Conservation (phyloP, 1,139 yeast species). For the Scheffersomyces titani region DNA sequence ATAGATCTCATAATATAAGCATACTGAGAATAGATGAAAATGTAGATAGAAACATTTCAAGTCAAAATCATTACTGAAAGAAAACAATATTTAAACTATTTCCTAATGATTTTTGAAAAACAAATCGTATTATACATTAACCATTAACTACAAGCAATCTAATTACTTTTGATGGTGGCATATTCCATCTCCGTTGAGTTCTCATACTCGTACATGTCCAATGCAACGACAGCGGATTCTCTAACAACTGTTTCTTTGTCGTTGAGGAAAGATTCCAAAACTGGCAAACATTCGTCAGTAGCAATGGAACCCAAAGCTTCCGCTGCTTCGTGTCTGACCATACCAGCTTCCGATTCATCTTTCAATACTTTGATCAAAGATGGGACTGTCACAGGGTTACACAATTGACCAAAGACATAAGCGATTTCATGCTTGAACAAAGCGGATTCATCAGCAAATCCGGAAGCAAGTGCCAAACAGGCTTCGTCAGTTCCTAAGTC, state of each 20-base stretch:
- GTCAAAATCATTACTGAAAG: slow-evolving; percentile 5
- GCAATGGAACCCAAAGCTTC: slow-evolving; percentile 98
- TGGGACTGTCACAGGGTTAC: slow-evolving; percentile 92
- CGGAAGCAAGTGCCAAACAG: slow-evolving; percentile 85
- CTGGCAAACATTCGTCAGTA: slow-evolving; percentile 92
- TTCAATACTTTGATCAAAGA: slow-evolving; percentile 78
- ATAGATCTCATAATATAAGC: neutral
- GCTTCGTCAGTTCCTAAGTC: slow-evolving; percentile 95
- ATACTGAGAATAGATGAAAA: neutral
- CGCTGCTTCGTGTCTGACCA: slow-evolving; percentile 99
- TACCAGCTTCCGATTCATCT: slow-evolving; percentile 82
- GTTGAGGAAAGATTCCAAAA: slow-evolving; percentile 72
- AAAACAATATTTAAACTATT: neutral
- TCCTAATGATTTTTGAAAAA: neutral
- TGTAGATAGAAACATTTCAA: slow-evolving; percentile 2
- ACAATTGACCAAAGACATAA: slow-evolving; percentile 95
- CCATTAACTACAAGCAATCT: neutral
- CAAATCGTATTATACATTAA: neutral
- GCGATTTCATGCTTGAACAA: slow-evolving; percentile 97
- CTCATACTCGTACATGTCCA: slow-evolving; percentile 97
- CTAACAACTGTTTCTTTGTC: slow-evolving; percentile 90
- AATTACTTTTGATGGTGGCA: slow-evolving; percentile 41
- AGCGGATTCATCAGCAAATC: slow-evolving; percentile 88
- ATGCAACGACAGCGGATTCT: slow-evolving; percentile 94
- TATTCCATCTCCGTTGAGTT: slow-evolving; percentile 83